Percentiles rank a stretch among this genome's conserved stretches.
These are phyloP conservation scores for Umbelopsis isabellina DNA, from an alignment of 192 early-diverging fungal species.

Conservation along the genomic window DNA sequence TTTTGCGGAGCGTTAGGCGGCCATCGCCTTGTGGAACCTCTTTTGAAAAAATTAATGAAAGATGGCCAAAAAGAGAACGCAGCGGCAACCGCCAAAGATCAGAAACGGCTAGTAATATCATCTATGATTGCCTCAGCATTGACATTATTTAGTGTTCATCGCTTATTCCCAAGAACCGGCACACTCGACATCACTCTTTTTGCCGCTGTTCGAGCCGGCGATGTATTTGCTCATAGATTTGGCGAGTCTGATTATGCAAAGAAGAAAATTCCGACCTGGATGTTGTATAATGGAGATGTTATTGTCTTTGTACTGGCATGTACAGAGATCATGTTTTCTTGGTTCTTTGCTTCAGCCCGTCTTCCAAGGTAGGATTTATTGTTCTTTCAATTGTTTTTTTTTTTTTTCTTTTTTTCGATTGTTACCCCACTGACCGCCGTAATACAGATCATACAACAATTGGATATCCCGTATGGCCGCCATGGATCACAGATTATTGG, in stretches of 20 bases:
- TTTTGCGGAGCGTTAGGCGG: constrained; percentile 35
- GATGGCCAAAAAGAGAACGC: background rate
- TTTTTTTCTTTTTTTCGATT: background rate
- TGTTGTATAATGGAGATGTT: constrained; percentile 50
- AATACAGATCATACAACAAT: constrained; percentile 52
- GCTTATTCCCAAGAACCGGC: constrained; percentile 37
- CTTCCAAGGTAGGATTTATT: constrained; percentile 49
- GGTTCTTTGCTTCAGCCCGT: constrained; percentile 56
- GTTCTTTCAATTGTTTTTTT: too few species aligned
- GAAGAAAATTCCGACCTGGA: constrained; percentile 44
- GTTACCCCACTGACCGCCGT: background rate
- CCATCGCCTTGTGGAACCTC: constrained; percentile 23
- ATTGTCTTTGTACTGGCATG: constrained; percentile 54
- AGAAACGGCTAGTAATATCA: constrained; percentile 2
- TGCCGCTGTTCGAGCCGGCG: constrained; percentile 54
- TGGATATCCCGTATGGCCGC: constrained; percentile 64
- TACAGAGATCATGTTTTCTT: constrained; percentile 67
- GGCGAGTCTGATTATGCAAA: constrained; percentile 36
- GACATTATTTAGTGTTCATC: constrained; percentile 45
- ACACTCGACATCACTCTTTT: constrained; percentile 62
- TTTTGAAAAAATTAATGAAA: background rate
- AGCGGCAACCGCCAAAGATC: background rate
- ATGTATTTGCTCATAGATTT: constrained; percentile 51
- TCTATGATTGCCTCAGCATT: constrained; percentile 43
- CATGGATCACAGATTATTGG: constrained; percentile 58